These are phyloP conservation scores for Alternaria sp. DNA, from an alignment of 2,329 filamentous ascomycete genomes.

Conservation along the genomic window DNA sequence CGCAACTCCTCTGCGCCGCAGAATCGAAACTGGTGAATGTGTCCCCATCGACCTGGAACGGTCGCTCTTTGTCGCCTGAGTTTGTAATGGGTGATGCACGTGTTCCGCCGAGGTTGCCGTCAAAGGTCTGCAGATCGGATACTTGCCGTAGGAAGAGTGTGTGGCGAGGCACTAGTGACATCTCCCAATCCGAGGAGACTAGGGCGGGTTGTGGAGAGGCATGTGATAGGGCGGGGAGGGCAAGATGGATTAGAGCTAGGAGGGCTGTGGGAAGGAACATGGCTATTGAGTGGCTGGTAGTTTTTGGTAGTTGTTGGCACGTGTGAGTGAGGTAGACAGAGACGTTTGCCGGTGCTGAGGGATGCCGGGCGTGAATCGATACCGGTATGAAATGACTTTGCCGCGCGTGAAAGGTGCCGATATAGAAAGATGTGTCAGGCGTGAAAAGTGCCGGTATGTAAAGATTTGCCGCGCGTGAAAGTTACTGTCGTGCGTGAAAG, in stretches of 20 bases:
- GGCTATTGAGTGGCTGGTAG: not conserved
- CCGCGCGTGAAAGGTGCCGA: not conserved
- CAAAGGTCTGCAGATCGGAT: conserved; percentile 47
- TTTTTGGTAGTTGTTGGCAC: not conserved
- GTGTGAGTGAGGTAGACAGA: not conserved
- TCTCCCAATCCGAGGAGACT: conserved; percentile 23
- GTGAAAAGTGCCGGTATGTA: not conserved
- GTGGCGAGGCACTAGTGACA: conserved; percentile 39
- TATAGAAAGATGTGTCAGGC: not conserved
- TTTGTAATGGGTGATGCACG: conserved; percentile 58
- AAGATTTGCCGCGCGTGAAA: not conserved
- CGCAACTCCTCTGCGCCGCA: conserved; percentile 67
- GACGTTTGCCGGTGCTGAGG: not conserved
- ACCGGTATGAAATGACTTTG: not conserved
- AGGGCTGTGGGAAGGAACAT: conserved; percentile 32
- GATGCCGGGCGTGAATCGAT: not conserved
- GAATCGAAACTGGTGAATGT: conserved; percentile 62
- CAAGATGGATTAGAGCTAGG: conserved; percentile 26
- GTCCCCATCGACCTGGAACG: conserved; percentile 40
- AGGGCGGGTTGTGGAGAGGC: conserved; percentile 34
- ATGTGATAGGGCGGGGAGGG: conserved; percentile 26
- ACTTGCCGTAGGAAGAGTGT: conserved; percentile 44
- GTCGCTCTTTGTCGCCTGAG: conserved; percentile 57
- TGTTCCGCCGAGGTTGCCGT: conserved; percentile 58
- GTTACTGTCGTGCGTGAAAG: not conserved